These are phyloP conservation scores for Lagenaria siceraria DNA, from an alignment of 306 rosid species.

Conservation along the genomic window DNA sequence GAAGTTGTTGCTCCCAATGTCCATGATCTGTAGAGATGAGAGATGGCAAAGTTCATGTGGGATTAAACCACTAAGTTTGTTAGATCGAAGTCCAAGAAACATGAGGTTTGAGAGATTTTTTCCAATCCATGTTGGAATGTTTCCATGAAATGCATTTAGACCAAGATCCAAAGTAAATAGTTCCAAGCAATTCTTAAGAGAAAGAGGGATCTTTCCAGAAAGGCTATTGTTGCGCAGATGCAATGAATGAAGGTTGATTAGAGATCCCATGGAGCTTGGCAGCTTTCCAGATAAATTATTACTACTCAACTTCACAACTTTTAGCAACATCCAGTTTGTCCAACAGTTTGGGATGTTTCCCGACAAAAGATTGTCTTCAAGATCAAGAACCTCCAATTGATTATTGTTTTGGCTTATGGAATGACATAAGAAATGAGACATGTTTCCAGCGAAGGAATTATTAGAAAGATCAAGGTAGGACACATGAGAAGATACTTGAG, in stretches of 20 bases:
- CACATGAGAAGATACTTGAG: not conserved
- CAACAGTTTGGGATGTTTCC: constrained; percentile 12
- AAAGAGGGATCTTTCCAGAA: constrained; percentile 5
- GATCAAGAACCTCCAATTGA: not conserved
- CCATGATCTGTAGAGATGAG: constrained; percentile 3
- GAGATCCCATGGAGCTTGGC: constrained; percentile 16
- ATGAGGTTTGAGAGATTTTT: not conserved
- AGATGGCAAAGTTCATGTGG: constrained; percentile 9
- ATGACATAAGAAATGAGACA: not conserved
- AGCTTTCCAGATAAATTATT: constrained; percentile 14
- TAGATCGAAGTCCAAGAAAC: constrained; percentile 13
- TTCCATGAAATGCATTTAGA: constrained; percentile 9
- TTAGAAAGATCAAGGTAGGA: not conserved
- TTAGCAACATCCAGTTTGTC: not conserved
- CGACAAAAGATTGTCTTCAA: not conserved
- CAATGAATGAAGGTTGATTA: not conserved
- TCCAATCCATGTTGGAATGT: constrained; percentile 10
- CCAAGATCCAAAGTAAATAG: not conserved
- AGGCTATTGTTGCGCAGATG: constrained; percentile 12
- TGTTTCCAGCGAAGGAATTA: not conserved
- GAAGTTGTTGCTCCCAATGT: not conserved
- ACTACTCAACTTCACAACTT: not conserved
- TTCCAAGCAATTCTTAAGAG: not conserved
- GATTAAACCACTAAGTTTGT: not conserved
- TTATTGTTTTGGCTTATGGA: not conserved